Conservation (phyloP, 805 yeast species). For the Metschnikowia vanudenii region DNA sequence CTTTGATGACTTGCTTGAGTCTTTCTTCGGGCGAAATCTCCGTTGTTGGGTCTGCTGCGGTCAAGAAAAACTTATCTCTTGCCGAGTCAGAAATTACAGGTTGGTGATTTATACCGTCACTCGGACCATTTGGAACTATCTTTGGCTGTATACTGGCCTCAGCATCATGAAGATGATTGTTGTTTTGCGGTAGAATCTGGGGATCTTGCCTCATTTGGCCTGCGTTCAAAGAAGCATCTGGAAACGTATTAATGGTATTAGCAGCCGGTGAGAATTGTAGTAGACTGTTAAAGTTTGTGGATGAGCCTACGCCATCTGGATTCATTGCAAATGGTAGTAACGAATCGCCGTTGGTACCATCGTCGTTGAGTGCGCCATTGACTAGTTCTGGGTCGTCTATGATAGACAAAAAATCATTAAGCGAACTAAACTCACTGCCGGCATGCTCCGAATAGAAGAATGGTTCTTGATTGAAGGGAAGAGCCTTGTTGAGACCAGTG, state of each 20-base stretch:
- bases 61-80: conserved; percentile 85
- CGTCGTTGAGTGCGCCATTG: conserved; percentile 38
- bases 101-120: conserved; percentile 21
- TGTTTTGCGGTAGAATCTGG: conserved; percentile 12
- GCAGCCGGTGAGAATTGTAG: conserved; percentile 31
- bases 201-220: conserved; percentile 9
- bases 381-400: conserved; percentile 80
- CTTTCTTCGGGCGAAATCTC: conserved; percentile 93
- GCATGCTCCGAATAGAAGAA: conserved; percentile 88
- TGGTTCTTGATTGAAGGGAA: conserved; percentile 61
- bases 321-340: conserved; percentile 18
- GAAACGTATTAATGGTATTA: conserved; percentile 8
- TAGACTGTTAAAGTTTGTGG: conserved; percentile 19
- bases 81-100: conserved; percentile 70
- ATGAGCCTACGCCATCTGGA: conserved; percentile 7
- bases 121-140: not conserved
- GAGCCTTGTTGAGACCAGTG: conserved; percentile 39
- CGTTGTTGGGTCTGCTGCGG: conserved; percentile 96
- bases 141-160: conserved; percentile 2
- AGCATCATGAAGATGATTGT: conserved; percentile 8
- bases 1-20: conserved; percentile 87
- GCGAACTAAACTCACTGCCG: conserved; percentile 85
- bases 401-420: conserved; percentile 86
- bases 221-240: conserved; percentile 3
- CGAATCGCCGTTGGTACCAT: conserved; percentile 15